Base-by-base conservation (phyloP, 2,329 filamentous ascomycete species). In the Fusarium chuoi region DNA sequence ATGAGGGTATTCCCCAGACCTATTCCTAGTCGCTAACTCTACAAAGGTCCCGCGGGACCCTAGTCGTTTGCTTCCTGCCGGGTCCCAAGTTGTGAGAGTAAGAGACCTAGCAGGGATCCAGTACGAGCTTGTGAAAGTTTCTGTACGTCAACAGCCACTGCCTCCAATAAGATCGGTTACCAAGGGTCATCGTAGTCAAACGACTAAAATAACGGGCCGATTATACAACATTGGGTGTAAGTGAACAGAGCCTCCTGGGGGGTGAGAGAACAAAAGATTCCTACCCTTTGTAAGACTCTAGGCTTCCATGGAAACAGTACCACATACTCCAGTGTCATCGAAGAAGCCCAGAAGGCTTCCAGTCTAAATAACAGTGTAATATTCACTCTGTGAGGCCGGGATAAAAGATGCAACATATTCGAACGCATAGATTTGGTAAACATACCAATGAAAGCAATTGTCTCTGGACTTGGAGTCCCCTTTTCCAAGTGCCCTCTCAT, bases 361-460 rank as follows among this genome's bases (percentile, higher is more conserved):
- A 17, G 28, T 30, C 22, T 9, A 9, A 49, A 7, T 5, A n/a
- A 5, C 6, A 13, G 30, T 12, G 10, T 28, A 7, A 3, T 7
- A 33, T 5, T 22, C 9, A n/a, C 22, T 13, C 3, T 13, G 1
- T 6, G 5, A 33, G n/a, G 15, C 7, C 4, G 10, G 7, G 3
- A n/a, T 9, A 18, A 22, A 9, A 49, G 28, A n/a, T n/a, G 15
- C 3, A 13, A 33, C 7, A n/a, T 2, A 6, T 18, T n/a, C 11
- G 15, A 30, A n/a, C 3, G 5, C 20, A 33, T 17, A 30, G 20
- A n/a, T 33, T n/a, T 30, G 5, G 20, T 12, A 30, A 8, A 17
- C 10, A 7, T 30, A 13, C 10, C 10, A 30, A 30, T 7, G 15
- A n/a, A 49, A 12, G 28, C 5, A 30, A 10, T 12, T 30, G 15